A percentile compares a stretch with the other conserved stretches of the same genome.
Evolutionary conservation across 2,329 filamentous ascomycete species (phyloP).

Genomic region (Calonectria honghensis): DNA sequence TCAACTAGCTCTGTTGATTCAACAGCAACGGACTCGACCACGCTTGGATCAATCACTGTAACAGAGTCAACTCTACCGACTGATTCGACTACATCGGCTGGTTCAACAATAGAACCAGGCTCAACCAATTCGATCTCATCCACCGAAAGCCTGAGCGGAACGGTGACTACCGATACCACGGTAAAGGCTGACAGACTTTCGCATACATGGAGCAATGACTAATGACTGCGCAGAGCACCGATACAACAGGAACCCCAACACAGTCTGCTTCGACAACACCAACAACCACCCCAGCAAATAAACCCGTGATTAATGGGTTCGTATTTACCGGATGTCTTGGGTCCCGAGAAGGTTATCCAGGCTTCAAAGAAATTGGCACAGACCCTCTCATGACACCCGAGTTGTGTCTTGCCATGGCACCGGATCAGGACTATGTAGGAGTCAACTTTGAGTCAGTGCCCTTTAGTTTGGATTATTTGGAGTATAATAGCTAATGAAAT

Average conservation of each 20-base stretch:
- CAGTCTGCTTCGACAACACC: not conserved
- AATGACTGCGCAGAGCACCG: not conserved
- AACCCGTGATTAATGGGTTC: not conserved
- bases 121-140: not conserved
- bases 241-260: not conserved
- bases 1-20: not conserved
- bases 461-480: no score
- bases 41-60: not conserved
- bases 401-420: not conserved
- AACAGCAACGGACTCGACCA: not conserved
- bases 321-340: not conserved
- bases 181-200: not conserved
- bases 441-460: not conserved
- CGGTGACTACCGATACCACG: not conserved
- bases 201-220: not conserved
- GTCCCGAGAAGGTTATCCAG: not conserved
- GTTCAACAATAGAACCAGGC: not conserved
- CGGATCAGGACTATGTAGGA: not conserved
- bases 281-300: not conserved
- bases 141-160: not conserved
- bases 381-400: not conserved
- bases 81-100: not conserved
- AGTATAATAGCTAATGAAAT: not conserved
- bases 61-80: not conserved
- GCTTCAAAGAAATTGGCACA: not conserved